A percentile compares a stretch with the other conserved stretches of the same genome.
These are phyloP conservation scores for Hypomyces rosellus DNA, from an alignment of 2,329 filamentous ascomycete genomes.

Conservation along the genomic window DNA sequence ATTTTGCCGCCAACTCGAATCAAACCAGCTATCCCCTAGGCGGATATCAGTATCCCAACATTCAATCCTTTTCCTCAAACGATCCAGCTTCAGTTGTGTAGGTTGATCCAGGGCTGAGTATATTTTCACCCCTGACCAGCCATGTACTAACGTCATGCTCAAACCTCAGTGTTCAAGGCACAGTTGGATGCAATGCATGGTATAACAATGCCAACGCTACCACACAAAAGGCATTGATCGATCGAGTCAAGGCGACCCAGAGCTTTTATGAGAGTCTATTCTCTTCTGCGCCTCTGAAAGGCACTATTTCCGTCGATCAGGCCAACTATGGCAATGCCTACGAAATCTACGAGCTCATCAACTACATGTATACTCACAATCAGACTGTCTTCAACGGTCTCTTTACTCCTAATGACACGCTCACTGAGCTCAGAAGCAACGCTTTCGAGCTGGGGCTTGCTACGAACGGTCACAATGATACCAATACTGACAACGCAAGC, in stretches of 20 bases:
- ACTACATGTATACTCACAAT: constrained; percentile 49
- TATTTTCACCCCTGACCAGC: background rate
- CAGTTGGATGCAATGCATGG: constrained; percentile 34
- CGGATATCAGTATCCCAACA: constrained; percentile 74
- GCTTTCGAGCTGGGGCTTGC: constrained; percentile 62
- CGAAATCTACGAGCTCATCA: constrained; percentile 48
- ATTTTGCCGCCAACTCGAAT: constrained; percentile 31
- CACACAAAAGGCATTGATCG: constrained; percentile 18
- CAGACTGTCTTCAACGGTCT: constrained; percentile 35
- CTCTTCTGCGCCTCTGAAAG: constrained; percentile 28
- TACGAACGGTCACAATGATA: constrained; percentile 47
- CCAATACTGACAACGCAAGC: constrained; percentile 27
- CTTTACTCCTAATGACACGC: constrained; percentile 20
- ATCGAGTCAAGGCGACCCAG: constrained; percentile 23
- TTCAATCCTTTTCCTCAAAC: constrained; percentile 45
- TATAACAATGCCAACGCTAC: constrained; percentile 22
- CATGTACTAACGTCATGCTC: background rate
- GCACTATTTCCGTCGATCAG: constrained; percentile 26
- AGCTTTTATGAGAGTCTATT: constrained; percentile 41
- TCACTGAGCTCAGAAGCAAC: constrained; percentile 50
- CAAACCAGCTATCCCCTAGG: constrained; percentile 58
- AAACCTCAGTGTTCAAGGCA: constrained; percentile 31
- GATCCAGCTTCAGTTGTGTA: constrained; percentile 43
- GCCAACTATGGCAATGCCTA: constrained; percentile 45
- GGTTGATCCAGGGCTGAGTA: background rate